Base-by-base conservation (phyloP, 768 basidiomycete species). In the Leccinellum rugosiceps region DNA sequence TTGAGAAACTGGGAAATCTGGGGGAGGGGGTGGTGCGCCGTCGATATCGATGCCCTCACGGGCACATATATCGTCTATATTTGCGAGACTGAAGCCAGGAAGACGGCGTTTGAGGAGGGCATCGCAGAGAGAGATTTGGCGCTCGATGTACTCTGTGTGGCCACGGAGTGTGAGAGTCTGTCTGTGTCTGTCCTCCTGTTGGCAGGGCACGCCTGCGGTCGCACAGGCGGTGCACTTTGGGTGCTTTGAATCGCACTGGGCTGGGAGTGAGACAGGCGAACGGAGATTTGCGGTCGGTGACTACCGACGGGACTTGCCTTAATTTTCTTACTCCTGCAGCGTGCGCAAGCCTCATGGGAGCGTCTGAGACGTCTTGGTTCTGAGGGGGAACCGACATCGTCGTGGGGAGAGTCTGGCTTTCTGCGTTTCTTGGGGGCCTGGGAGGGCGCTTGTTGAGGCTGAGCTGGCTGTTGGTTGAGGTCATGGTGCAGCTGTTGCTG, bases 271-370 rank as follows among this genome's bases (percentile, higher is more conserved):
- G 64, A 72, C 70, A 75, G 72, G 76, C 74, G 71, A 72, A 73
- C 75, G 85, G 87, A 86, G 83, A 87, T 82, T 88, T 89, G 87
- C 88, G 87, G 86, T 84, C 87, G 88, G 86, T 81, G 75, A 75
- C 74, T 75, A 76, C 77, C 79, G 78, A 79, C 84, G 85, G 84
- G 77, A 75, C 80, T 72, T 72, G 85, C 89, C 90, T 94, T 94
- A 77, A 94, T 94, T 88, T 94, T 94, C 85, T 94, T 93, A 78
- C 86, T 88, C 83, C 92, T 89, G 81, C 92, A 94, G 72, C 92
- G 83, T 62, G 92, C 87, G 79, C 92, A 94, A 61, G 92, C 91
- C 76, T 94, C 92, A 76, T 94, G 92, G 67, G 91, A 92, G 69
- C 92, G 85, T 65, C 92, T 80, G 67, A 94, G 81, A 55, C 91